Base-by-base conservation (phyloP, 208 protist genomes). In the Trypanosoma avium region DNA sequence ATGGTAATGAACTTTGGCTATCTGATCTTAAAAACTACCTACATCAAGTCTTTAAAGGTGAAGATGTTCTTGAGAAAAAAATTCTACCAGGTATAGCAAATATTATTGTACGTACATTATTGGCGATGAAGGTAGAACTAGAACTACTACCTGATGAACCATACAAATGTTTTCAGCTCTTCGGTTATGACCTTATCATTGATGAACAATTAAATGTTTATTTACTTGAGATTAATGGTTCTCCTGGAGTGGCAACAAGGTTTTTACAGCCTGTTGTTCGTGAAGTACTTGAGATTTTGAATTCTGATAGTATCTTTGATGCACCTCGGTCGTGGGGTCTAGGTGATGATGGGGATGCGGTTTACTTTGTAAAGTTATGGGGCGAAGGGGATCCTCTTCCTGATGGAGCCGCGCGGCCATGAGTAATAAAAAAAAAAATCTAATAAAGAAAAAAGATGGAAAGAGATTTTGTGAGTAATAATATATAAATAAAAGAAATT, bases 181-280 rank as follows among this genome's bases (percentile, higher is more conserved):
- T 96, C 38, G 93, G 93, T 30, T 97, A 94, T 61, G 93, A 97
- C 64, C 38, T 97, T 45, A 79, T 97, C 12, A 62, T 97, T 8
- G 85, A 91, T 27, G 88, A 85, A 12, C 75, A 80, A 21, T 55
- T 92, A 30, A 61, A 65, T 27, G 84, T 97, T 15, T 61, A 70
- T 50, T 73, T 97, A 47, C 77, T 95, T 26, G 90, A 96, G 87
- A 93, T 96, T 61, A 97, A 96, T 76, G 90, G 88, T 15, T 92
- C 86, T 1, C 90, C 93, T 15, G 90, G 83, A 15, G 67, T 91
- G 36, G 93, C 90, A 9, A 75, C 86, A 38, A 75, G 74, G 35
- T 90, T 77, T 33, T 67, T 95, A n/a, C 24, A 61, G 40, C 64
- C 69, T 0, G 42, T 93, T 6, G 88, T 94, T 35, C 35, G 62